Conservation (phyloP, 2,329 filamentous ascomycete genomes). For the Chaetomiaceae sp. region DNA sequence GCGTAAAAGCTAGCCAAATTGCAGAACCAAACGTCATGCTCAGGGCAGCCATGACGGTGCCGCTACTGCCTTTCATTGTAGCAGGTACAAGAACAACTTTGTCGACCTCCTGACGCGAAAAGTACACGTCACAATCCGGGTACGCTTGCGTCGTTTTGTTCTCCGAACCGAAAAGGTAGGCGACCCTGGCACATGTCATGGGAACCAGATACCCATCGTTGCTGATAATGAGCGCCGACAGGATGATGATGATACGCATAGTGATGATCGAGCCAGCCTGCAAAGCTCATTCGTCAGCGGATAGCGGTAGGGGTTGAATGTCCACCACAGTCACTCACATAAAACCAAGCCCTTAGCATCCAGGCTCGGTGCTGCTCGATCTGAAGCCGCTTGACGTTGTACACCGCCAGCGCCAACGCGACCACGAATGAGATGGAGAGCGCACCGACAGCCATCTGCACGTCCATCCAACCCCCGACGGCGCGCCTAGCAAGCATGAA, state of each 20-base stretch:
- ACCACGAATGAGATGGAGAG: conserved; percentile 40
- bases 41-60: conserved; percentile 37
- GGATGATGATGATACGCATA: conserved; percentile 41
- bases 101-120: conserved; percentile 25
- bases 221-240: conserved; percentile 36
- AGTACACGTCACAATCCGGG: conserved; percentile 39
- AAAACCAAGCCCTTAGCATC: conserved; percentile 54
- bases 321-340: conserved; percentile 30
- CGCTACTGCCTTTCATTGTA: conserved; percentile 27
- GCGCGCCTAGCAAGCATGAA: conserved; percentile 46
- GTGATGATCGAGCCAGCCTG: conserved; percentile 48
- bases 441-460: conserved; percentile 39
- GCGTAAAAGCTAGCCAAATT: conserved; percentile 44
- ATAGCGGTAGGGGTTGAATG: not conserved
- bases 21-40: conserved; percentile 45
- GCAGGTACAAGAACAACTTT: conserved; percentile 30
- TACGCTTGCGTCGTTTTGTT: conserved; percentile 32
- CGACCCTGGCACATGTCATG: conserved; percentile 44
- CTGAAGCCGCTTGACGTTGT: conserved; percentile 54
- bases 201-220: conserved; percentile 24
- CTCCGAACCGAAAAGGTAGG: conserved; percentile 31
- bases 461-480: conserved; percentile 49
- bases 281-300: not conserved
- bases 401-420: conserved; percentile 41
- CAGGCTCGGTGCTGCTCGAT: conserved; percentile 59